Conservation (phyloP, 768 basidiomycete genomes). For the Tulasnella sp. region DNA sequence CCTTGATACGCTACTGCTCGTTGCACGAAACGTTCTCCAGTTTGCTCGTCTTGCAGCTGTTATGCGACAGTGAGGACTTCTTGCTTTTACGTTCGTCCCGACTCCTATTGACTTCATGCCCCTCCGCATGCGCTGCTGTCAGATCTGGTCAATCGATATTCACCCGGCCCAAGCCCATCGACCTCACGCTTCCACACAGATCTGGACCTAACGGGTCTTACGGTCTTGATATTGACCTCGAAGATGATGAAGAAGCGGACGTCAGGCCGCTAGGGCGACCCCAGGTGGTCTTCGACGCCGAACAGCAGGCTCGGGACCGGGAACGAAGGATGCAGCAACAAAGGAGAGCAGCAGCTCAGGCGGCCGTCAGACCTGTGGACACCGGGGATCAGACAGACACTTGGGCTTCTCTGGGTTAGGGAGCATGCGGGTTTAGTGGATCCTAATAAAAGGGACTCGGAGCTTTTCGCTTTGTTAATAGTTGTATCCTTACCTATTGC, state of each 20-base stretch:
- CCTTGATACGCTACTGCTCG: conserved; percentile 83
- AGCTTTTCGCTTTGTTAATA: neutral
- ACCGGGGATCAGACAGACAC: conserved; percentile 17
- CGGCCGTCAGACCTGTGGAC: conserved; percentile 12
- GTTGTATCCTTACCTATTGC: neutral
- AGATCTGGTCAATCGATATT: conserved; percentile 89
- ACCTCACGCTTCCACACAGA: conserved; percentile 61
- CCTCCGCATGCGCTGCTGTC: too few species aligned
- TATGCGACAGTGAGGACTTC: conserved; percentile 75
- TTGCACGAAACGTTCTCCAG: conserved; percentile 87
- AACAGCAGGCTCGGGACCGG: neutral
- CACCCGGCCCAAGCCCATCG: conserved; percentile 76
- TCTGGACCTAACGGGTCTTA: conserved; percentile 40
- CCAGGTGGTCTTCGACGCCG: conserved; percentile 21
- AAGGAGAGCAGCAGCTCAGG: neutral
- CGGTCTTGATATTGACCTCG: conserved; percentile 63
- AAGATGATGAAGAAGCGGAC: conserved; percentile 42
- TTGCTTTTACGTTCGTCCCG: conserved; percentile 36
- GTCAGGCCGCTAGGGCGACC: conserved; percentile 11
- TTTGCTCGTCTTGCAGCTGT: conserved; percentile 88
- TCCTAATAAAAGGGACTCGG: neutral
- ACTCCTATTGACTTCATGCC: neutral
- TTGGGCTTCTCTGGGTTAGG: conserved; percentile 6
- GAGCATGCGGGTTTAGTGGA: neutral
- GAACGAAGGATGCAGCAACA: conserved; percentile 9